These are phyloP conservation scores for Discostella stelligeroides DNA, from an alignment of 108 stramenopile genomes.

Conservation along the genomic window DNA sequence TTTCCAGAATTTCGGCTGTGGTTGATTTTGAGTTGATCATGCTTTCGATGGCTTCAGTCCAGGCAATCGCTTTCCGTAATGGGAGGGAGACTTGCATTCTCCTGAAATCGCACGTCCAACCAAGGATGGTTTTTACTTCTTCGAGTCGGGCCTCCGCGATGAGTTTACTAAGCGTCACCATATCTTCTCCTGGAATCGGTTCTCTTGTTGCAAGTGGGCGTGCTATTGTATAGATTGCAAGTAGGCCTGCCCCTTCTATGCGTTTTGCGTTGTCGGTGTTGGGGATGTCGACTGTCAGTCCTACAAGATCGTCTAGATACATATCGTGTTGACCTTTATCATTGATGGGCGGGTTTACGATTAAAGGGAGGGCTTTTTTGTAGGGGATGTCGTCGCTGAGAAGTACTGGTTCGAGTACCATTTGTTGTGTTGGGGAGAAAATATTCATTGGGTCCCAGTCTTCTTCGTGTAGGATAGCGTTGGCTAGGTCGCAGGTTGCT, in stretches of 20 bases:
- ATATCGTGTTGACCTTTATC: not conserved
- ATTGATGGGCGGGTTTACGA: not conserved
- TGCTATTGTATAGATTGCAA: conserved; percentile 1
- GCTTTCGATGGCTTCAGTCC: too few relatives aligned
- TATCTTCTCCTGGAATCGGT: not conserved
- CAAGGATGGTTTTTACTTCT: not conserved
- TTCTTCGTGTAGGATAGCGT: not conserved
- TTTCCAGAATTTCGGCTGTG: conserved; percentile 5
- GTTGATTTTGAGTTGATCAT: too few relatives aligned
- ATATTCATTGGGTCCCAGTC: not conserved
- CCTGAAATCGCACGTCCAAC: not conserved
- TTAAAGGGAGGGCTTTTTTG: not conserved
- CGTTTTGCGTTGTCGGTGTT: not conserved
- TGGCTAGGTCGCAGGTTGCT: too few relatives aligned
- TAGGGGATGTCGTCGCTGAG: conserved; percentile 2
- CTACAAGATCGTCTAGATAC: not conserved
- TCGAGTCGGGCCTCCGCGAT: not conserved
- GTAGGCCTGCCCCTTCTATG: not conserved
- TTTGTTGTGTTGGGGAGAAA: not conserved
- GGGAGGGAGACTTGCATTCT: not conserved
- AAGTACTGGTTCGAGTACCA: not conserved
- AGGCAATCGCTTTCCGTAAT: too few relatives aligned
- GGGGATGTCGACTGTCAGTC: not conserved
- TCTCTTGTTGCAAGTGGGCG: not conserved
- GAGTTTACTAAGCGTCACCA: not conserved